Base-by-base conservation (phyloP, 1,284 basidiomycete species). In the Ustanciosporium gigantosporum region DNA sequence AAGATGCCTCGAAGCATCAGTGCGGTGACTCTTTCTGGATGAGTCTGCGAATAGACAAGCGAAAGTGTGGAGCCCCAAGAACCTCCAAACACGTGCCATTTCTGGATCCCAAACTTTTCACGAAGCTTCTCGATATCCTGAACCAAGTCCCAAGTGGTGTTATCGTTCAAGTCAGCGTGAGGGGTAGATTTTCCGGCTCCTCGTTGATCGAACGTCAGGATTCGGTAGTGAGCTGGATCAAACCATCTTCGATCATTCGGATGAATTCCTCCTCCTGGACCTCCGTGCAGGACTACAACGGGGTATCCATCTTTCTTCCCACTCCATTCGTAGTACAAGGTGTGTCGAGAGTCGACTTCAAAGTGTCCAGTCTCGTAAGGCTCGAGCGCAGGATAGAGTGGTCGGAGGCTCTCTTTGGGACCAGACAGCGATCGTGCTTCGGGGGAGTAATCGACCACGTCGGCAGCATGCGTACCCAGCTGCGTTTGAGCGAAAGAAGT, bases 81-180 rank as follows among this genome's bases (percentile, higher is more conserved):
- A 22, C 74, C 74, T 21, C 74, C 74, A 39, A 76, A 76, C 25
- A 76, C 70, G 46, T 73, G 71, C 74, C 73, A 75, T 27, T 64
- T 68, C 3, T 42, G 36, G 17, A 72, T 51, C 16, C 79, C 79
- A 2, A 94, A 82, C 56, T 87, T 83, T 67, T 86, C 81, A 41
- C 92, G 83, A 21, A 96, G 80, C 69, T 81, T 86, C 77, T 96
- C 92, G 13, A 91, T 87, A 73, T 96, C 93, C 56, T 84, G 87
- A 16, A 97, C 90, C 23, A 96, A 84, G 75, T 93, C 88, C 91
- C 90, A 94, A 1, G 92, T 96, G 3, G 90, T 95, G 79, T 96
- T 96, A 57, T 91, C 87, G 64, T 88, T 86, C 1, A 89, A 79
- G 27, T 81, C 88, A 9, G 90, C 90, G 36, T 64, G 88, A 83